A percentile compares a stretch with the other conserved stretches of the same genome.
Evolutionary conservation across 257 asterid species (phyloP).

Genomic region (Echium plantagineum): DNA sequence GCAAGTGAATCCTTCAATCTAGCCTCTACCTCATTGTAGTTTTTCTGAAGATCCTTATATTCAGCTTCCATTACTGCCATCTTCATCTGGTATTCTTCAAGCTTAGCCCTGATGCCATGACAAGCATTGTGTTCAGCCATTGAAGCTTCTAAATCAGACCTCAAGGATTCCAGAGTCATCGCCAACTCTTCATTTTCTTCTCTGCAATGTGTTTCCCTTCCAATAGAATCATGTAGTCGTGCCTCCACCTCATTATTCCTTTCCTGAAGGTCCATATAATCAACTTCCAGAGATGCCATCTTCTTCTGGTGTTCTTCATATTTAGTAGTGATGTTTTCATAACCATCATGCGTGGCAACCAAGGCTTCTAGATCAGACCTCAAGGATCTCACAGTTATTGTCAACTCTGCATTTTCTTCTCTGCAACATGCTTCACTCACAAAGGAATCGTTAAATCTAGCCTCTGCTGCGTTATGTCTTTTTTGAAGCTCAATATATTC

Average conservation of each 20-base stretch:
- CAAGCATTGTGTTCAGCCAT: background rate
- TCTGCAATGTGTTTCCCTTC: constrained; percentile 33
- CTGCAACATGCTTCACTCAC: constrained; percentile 37
- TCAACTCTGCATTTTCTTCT: constrained; percentile 32
- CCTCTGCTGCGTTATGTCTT: constrained; percentile 24
- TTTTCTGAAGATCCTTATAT: constrained; percentile 10
- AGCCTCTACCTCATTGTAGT: constrained; percentile 17
- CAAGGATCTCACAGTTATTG: constrained; percentile 23
- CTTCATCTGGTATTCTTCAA: background rate
- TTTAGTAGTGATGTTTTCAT: background rate
- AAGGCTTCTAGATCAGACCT: constrained; percentile 12
- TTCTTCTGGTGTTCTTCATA: background rate
- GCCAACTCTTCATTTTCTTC: constrained; percentile 35
- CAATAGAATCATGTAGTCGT: constrained; percentile 29
- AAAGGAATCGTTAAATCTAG: constrained; percentile 25
- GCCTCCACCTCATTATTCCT: constrained; percentile 31
- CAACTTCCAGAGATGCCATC: background rate
- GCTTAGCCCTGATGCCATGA: background rate
- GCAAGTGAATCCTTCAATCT: constrained; percentile 29
- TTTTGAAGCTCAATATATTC: constrained; percentile 21
- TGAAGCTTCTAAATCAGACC: constrained; percentile 10
- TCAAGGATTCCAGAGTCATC: constrained; percentile 26
- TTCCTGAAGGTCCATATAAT: constrained; percentile 23
- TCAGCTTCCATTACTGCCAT: background rate
- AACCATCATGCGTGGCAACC: background rate